Base-by-base conservation (phyloP, 192 early-diverging fungal genomes). In the Dissophora globulifera region DNA sequence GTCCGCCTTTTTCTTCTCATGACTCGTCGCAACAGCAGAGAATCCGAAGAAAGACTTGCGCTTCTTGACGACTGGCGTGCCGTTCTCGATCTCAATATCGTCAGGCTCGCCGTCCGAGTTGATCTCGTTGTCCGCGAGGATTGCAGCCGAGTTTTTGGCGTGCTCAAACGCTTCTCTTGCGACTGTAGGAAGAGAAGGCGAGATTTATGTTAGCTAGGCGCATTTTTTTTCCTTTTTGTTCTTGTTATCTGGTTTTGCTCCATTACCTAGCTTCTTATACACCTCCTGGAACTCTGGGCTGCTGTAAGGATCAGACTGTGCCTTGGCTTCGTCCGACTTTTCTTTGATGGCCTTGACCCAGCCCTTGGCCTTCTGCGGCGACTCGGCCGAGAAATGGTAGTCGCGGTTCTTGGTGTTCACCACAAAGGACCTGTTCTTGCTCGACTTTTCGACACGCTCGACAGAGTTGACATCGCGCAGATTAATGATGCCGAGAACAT, bases 341-440 rank as follows among this genome's bases (percentile, higher is more conserved):
- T 66, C 62, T 26, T 80, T 50, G 58, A 80, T 71, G 22, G 69
- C 58, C 45, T 80, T 71, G 25, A 80, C 66, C 79, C 79, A 80
- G 4, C 66, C 64, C 46, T 80, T 80, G 26, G 64, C 62, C 58
- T 72, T 67, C 32, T 68, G 59, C 5, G 69, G 64, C 0, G 63
- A 62, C 22, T 66, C 69, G 8, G 79, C 79, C 0, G 69, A 63
- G 50, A 80, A 80, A 50, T 66, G 62, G 23, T 80, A 72, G 43
- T 74, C 69, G 13, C 69, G 69, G 22, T 72, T 74, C 60, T 66
- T 66, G 58, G 79, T 80, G 54, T 58, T 80, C 30, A 80, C 65
- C 13, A 52, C 61, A 49, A 80, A 80, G 9, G 79, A 71, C 5
- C 62, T 60, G 58, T 60, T 66, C 64, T 72, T 80, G 27, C 47